A percentile compares a stretch with the other conserved stretches of the same genome.
These are phyloP conservation scores for Alternaria sp. DNA, from an alignment of 2,329 filamentous ascomycete genomes.

Conservation along the genomic window DNA sequence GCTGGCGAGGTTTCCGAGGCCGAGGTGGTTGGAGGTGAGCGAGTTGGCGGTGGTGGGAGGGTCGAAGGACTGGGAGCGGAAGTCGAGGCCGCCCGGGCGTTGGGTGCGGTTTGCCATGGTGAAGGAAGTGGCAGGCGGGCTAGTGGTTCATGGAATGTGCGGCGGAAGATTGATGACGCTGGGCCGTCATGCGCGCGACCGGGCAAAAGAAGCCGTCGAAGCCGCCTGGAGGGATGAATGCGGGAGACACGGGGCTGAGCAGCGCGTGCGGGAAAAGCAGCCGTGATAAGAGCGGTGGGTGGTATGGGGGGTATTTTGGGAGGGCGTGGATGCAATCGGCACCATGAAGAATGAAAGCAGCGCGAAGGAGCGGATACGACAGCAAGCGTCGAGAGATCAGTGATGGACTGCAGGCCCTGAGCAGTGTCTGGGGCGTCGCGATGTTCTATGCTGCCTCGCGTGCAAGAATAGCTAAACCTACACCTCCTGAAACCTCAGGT, in stretches of 20 bases:
- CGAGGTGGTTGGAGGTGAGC: not conserved
- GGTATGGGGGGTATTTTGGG: conserved; percentile 3
- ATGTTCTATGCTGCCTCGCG: conserved; percentile 15
- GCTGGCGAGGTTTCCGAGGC: conserved; percentile 25
- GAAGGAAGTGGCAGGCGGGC: conserved; percentile 11
- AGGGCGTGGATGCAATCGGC: conserved; percentile 10
- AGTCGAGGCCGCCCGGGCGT: conserved; percentile 42
- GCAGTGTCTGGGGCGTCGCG: conserved; percentile 1
- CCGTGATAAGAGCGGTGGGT: conserved; percentile 4
- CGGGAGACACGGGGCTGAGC: conserved; percentile 15
- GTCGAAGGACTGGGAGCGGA: conserved; percentile 43
- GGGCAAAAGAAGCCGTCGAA: conserved; percentile 25
- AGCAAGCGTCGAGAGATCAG: conserved; percentile 14
- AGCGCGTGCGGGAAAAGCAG: conserved; percentile 8
- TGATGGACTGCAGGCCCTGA: conserved; percentile 6
- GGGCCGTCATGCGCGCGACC: conserved; percentile 42
- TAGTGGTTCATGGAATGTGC: conserved; percentile 30
- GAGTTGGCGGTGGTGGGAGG: conserved; percentile 25
- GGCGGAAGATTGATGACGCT: conserved; percentile 25
- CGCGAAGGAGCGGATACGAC: conserved; percentile 42
- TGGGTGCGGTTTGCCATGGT: conserved; percentile 38
- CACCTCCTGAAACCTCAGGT: conserved; percentile 29
- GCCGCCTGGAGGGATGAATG: not conserved
- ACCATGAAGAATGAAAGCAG: conserved; percentile 17
- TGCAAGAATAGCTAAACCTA: conserved; percentile 21